Base-by-base conservation (phyloP, 148 eudicot genomes). In the Rhododendron mucronatum region DNA sequence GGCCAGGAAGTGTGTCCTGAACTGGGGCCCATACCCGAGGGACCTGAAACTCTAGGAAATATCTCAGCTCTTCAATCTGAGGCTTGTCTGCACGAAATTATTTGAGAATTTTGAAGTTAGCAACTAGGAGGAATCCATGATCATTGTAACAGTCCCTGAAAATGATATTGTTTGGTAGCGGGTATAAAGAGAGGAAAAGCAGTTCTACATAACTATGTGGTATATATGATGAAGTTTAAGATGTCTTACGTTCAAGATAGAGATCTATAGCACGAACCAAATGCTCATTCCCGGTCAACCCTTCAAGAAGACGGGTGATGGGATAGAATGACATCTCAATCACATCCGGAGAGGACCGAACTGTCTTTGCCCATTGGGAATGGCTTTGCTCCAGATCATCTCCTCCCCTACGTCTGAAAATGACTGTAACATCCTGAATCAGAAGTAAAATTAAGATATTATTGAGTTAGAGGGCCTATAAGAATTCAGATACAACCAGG, bases 391-490 rank as follows among this genome's bases (percentile, higher is more conserved):
- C 98, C 77, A 96, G 89, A 93, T 96, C 99, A 90, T 96, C 99
- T 35, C 99, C 99, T 47, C 99, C 99, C 91, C 99, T 92, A 88
- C 99, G 91, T 92, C 99, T 92, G 91, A 96, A 96, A 88, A 96
- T 95, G 85, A 95, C 95, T 14, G 99, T 96, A 77, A 95, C 91
- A 90, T 96, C 99, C 99, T 96, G 93, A 93, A 94, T 90, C 85
- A 86, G 88, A 88, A 91, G 76, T 30, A 85, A 85, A 67, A n/a
- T 76, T 16, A 84, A 82, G 15, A 69, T 44, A 65, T 44, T 33
- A 50, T 61, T 44, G 47, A 82, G 75, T 26, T 51, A 13, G 18
- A 65, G 86, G 35, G n/a, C 69, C 74, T 33, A 20, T 74, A 61
- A 81, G 28, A 63, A 65, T 28, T 50, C 75, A 63, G 1, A 33